phyloP scores from a whole-genome alignment of 139 green algal genomes.

The Closterium sp. region DNA sequence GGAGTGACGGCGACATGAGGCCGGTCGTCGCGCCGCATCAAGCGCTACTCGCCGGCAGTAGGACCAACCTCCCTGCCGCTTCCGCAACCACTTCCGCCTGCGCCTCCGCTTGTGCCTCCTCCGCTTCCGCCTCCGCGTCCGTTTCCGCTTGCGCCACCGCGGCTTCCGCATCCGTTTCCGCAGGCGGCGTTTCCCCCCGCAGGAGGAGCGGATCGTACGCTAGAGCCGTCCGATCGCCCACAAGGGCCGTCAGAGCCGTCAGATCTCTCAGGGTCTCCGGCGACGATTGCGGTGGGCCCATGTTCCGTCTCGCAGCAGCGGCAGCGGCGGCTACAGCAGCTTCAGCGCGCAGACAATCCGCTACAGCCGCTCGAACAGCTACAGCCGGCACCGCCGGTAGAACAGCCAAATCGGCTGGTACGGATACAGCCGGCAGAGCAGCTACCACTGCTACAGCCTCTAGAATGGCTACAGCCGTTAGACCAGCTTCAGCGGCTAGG shows the following conservation, averaged over 20 bases:
- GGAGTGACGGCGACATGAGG: not conserved
- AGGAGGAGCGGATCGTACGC: not conserved
- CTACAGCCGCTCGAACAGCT: not conserved
- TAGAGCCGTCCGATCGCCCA: not conserved
- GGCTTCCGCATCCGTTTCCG: not conserved
- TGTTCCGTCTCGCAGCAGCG: not conserved
- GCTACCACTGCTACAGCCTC: not conserved
- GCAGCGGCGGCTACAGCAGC: not conserved
- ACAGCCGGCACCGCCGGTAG: not conserved
- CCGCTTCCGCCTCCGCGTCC: too few relatives aligned
- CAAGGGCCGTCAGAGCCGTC: not conserved
- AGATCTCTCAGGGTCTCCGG: not conserved
- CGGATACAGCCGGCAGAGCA: not conserved
- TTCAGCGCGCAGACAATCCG: not conserved
- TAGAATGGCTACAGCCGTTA: not conserved
- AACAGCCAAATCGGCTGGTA: not conserved
- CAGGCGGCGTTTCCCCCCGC: not conserved
- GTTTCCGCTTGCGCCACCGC: not conserved
- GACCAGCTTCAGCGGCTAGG: not conserved
- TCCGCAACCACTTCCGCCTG: not conserved
- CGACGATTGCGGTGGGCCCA: not conserved
- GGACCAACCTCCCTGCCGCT: not conserved
- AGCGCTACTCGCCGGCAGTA: not conserved
- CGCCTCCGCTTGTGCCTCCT: not conserved
- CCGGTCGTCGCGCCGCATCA: not conserved